A percentile compares a stretch with the other conserved stretches of the same genome.
phyloP scores from a whole-genome alignment of 2,329 filamentous ascomycete genomes.

The Celoporthe dispersa region DNA sequence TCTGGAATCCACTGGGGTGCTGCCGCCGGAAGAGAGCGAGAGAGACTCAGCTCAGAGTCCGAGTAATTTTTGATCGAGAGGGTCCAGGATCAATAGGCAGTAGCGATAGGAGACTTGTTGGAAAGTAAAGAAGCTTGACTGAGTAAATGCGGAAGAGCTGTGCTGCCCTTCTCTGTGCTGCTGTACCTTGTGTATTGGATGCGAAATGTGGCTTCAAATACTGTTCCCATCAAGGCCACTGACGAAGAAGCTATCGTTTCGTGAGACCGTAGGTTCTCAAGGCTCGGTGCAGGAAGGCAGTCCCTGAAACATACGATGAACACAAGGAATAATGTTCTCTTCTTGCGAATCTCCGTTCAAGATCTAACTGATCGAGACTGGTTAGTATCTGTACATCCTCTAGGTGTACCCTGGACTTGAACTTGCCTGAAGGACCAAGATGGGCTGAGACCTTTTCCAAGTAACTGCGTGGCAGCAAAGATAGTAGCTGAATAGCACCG shows the following conservation, averaged over 20 bases:
- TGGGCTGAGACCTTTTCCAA: background rate
- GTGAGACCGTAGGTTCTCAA: background rate
- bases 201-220: background rate
- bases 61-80: background rate
- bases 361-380: background rate
- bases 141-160: background rate
- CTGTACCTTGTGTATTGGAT: background rate
- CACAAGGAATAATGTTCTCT: no score
- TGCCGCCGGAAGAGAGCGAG: background rate
- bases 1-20: background rate
- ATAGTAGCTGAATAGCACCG: background rate
- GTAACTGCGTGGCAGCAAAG: background rate
- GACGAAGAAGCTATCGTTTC: background rate
- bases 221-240: background rate
- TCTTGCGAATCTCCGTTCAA: background rate
- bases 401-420: background rate
- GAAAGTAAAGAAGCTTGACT: background rate
- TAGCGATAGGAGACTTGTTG: background rate
- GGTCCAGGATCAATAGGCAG: background rate
- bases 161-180: background rate
- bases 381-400: background rate
- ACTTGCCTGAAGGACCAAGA: background rate
- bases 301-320: no score
- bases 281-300: background rate
- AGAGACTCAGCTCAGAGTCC: background rate